Evolutionary conservation across 2,329 filamentous ascomycete species (phyloP).

Genomic region (Cytospora chrysosperma): DNA sequence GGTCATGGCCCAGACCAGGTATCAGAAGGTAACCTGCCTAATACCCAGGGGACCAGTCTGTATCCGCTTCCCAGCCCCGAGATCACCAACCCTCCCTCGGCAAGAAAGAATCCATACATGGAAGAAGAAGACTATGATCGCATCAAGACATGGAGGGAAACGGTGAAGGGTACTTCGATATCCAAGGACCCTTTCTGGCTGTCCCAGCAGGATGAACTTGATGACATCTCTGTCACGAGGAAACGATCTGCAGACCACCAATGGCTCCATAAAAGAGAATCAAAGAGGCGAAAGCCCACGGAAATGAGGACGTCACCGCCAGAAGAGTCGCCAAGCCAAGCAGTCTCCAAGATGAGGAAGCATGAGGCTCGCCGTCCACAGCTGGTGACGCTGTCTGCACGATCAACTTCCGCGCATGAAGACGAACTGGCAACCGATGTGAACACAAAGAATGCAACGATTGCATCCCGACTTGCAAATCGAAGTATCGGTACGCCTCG

Average conservation of each 20-base stretch:
- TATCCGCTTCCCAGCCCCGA: constrained; percentile 30
- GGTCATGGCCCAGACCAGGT: background rate
- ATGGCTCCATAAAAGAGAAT: constrained; percentile 10
- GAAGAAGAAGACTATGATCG: constrained; percentile 17
- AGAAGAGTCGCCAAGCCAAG: constrained; percentile 20
- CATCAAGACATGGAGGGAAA: constrained; percentile 22
- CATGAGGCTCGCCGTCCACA: background rate
- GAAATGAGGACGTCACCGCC: background rate
- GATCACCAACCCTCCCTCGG: constrained; percentile 26
- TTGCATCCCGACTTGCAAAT: background rate
- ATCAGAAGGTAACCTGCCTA: constrained; percentile 1
- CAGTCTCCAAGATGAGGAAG: constrained; percentile 2
- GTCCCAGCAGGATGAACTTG: constrained; percentile 1
- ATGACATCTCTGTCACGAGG: background rate
- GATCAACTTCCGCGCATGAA: constrained; percentile 1
- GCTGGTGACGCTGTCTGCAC: background rate
- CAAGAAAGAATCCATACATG: constrained; percentile 28
- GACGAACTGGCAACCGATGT: constrained; percentile 15
- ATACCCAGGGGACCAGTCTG: constrained; percentile 21
- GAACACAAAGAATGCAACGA: background rate
- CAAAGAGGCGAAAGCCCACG: constrained; percentile 14
- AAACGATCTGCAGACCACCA: constrained; percentile 19
- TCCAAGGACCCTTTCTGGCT: constrained; percentile 22
- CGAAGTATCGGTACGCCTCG: background rate
- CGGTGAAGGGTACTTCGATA: constrained; percentile 15